A percentile compares a stretch with the other conserved stretches of the same genome.
phyloP scores from a whole-genome alignment of 805 yeast genomes.

The Nakazawaea siamensis region DNA sequence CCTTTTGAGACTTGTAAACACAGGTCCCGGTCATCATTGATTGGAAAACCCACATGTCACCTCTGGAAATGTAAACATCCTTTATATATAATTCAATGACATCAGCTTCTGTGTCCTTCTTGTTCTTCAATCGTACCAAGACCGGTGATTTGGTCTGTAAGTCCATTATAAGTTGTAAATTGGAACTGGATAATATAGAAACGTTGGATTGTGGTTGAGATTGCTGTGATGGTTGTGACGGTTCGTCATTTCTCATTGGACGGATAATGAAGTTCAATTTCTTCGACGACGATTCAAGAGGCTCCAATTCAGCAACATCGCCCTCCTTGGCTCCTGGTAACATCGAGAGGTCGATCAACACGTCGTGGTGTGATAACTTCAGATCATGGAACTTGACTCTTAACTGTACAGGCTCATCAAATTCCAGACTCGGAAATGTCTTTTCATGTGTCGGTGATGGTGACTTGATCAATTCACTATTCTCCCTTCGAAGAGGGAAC shows the following conservation, averaged over 20 bases:
- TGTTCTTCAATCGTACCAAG: slow-evolving; percentile 38
- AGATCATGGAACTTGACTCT: slow-evolving; percentile 61
- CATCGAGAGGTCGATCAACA: slow-evolving; percentile 50
- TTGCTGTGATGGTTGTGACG: slow-evolving; percentile 1
- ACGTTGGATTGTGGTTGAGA: slow-evolving; percentile 23
- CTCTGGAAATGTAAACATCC: slow-evolving; percentile 76
- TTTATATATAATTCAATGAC: slow-evolving; percentile 73
- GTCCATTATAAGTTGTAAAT: slow-evolving; percentile 51
- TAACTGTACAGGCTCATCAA: slow-evolving; percentile 28
- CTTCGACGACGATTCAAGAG: slow-evolving; percentile 28
- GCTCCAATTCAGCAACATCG: slow-evolving; percentile 62
- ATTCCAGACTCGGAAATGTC: too few relatives aligned
- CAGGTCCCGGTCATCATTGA: slow-evolving; percentile 53
- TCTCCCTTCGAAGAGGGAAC: too few relatives aligned
- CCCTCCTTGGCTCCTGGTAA: slow-evolving; percentile 66
- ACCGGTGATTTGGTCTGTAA: slow-evolving; percentile 64
- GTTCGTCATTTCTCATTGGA: slow-evolving; percentile 14
- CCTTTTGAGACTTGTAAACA: slow-evolving; percentile 55
- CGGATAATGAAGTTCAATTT: slow-evolving; percentile 37
- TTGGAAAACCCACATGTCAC: slow-evolving; percentile 87
- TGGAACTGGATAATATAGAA: slow-evolving; percentile 49
- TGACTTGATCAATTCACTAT: too few relatives aligned
- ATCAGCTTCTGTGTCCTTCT: slow-evolving; percentile 59
- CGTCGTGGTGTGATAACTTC: slow-evolving; percentile 46
- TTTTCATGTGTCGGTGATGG: too few relatives aligned